Evolutionary conservation across 2,329 filamentous ascomycete genomes (phyloP), one percentile per base, ranked within the genome.

Genomic region (Coniella lustricola): DNA sequence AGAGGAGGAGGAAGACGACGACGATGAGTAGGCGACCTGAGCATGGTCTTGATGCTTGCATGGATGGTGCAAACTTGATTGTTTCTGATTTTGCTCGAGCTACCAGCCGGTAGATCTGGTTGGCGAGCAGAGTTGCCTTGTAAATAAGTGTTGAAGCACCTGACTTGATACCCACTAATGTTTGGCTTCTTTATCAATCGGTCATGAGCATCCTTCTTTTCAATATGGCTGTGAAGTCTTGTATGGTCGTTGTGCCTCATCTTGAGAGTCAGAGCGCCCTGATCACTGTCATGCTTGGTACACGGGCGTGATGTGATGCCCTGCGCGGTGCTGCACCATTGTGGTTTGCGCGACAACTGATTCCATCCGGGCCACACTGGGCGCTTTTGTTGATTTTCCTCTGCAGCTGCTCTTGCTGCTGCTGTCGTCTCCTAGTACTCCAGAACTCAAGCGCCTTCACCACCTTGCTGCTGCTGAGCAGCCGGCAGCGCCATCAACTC

Each of bases 401-500:
- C 40, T 21, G 12, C 4, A 17, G 31, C 4, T 32, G 3, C 40
- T 18, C 12, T 22, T 22, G 16, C 3, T n/a, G 22, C 9, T 25
- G 5, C 13, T 22, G 2, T 12, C 12, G 7, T 7, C 12, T 18
- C 44, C 14, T 36, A 16, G 13, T 4, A 16, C 9, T 3, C 17
- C 18, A 2, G 4, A 20, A n/a, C 17, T 40, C 47, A 38, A 21
- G 45, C 20, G 10, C 22, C 31, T 7, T 31, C 17, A 3, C 37
- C 20, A 13, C 36, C 36, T n/a, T 41, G 20, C 38, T 21, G 18
- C 64, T 41, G 46, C 3, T 51, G 44, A 7, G 47, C 4, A 16
- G 48, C 43, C 3, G 48, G 34, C 20, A 50, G 33, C n/a, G 42
- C 36, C 9, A 21, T 20, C 32, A 53, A 13, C 48, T 73, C 73